Conservation (phyloP, 345 rosid species). For the Pistacia vera region DNA sequence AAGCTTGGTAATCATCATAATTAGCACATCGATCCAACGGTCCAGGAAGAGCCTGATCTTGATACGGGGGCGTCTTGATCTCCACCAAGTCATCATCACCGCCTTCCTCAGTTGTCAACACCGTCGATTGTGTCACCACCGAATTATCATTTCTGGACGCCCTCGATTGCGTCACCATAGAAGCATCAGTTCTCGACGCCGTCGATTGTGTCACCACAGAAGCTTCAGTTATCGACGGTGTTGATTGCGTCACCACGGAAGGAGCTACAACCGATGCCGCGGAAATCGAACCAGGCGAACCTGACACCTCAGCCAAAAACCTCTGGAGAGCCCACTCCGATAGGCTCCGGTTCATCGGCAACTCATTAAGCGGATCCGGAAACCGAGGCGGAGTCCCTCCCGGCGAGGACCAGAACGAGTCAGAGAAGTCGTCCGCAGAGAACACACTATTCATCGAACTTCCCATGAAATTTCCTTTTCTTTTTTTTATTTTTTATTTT, state of each 20-base stretch:
- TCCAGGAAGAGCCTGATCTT: conserved; percentile 27
- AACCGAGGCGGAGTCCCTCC: conserved; percentile 25
- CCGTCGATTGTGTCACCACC: conserved; percentile 8
- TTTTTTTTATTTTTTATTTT: neutral
- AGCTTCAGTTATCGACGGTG: too few species aligned
- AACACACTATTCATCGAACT: conserved; percentile 52
- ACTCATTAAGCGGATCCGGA: conserved; percentile 29
- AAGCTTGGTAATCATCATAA: conserved; percentile 50
- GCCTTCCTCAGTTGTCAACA: conserved; percentile 35
- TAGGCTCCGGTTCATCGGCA: conserved; percentile 52
- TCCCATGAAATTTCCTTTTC: conserved; percentile 18
- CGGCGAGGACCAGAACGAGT: conserved; percentile 47
- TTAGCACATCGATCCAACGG: conserved; percentile 32
- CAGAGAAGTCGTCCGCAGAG: conserved; percentile 73
- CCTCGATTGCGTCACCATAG: too few species aligned
- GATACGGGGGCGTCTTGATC: conserved; percentile 27
- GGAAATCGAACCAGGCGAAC: conserved; percentile 32
- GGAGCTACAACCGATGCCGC: conserved; percentile 22
- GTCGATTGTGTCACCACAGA: too few species aligned
- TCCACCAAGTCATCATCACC: conserved; percentile 51
- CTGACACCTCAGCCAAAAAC: conserved; percentile 48
- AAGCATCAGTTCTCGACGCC: too few species aligned
- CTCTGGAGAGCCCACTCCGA: conserved; percentile 79
- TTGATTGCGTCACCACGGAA: conserved; percentile 36
- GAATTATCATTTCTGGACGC: too few species aligned